Conservation (phyloP, 129 eudicot genomes). For the Tagetes erecta region DNA sequence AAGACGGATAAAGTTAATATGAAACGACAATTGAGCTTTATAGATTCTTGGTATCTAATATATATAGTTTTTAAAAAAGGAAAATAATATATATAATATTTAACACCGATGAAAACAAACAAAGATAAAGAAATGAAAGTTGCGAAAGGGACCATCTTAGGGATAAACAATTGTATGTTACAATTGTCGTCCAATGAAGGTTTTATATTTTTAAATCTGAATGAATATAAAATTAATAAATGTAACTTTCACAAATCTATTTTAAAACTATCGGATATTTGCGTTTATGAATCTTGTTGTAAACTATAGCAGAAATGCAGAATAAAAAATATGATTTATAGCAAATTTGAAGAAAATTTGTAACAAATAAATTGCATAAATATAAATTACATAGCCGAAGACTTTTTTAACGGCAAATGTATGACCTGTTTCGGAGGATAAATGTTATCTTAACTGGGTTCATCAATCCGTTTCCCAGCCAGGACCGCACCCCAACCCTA, state of each 20-base stretch:
- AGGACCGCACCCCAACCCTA: too few relatives aligned
- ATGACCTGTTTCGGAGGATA: too few relatives aligned
- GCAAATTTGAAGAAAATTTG: too few relatives aligned
- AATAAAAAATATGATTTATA: too few relatives aligned
- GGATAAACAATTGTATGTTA: not conserved
- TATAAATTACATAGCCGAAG: too few relatives aligned
- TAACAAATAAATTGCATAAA: too few relatives aligned
- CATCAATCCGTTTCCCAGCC: too few relatives aligned
- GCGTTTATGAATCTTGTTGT: not conserved
- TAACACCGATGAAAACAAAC: not conserved
- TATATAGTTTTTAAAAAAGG: not conserved
- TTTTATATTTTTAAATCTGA: not conserved
- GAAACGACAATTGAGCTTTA: not conserved
- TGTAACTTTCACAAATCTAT: not conserved
- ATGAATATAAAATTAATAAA: not conserved
- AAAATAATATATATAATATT: not conserved
- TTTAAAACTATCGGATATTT: not conserved
- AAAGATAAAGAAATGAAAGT: not conserved
- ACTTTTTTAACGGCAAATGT: too few relatives aligned
- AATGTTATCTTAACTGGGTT: too few relatives aligned
- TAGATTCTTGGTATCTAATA: slow-evolving; percentile 19
- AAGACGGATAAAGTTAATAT: slow-evolving; percentile 14
- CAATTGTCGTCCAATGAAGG: not conserved
- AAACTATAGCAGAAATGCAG: too few relatives aligned
- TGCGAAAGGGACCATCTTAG: slow-evolving; percentile 1